Base-by-base conservation (phyloP, 495 filamentous ascomycete species). In the Ramalina peruviana region DNA sequence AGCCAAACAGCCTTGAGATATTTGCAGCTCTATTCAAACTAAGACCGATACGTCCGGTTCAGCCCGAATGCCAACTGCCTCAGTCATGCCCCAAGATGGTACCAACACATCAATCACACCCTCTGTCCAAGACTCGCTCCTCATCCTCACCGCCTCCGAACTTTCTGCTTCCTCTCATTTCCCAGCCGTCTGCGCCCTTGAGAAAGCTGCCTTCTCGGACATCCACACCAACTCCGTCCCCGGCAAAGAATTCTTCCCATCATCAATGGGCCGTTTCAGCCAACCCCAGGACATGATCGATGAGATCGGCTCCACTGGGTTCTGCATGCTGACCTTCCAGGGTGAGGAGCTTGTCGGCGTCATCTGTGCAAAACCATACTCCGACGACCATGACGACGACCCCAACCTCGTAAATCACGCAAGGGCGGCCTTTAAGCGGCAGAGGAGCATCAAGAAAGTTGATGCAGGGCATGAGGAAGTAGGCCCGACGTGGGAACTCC, bases 121-220 rank as follows among this genome's bases (percentile, higher is more conserved):
- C 36, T 15, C 15, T 36, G 6, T 26, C 36, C 15, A 40, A 15
- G 6, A 47, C 47, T 16, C 38, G 7, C 6, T 53, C 37, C 7
- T n/a, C 2, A 16, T 51, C 12, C 43, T 51, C 38, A 25, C 51
- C n/a, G 36, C 43, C 13, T 15, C 20, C 12, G 20, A 11, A 15
- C 55, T 57, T 19, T 26, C 25, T 15, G 1, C 33, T 11, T 51
- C 47, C 19, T 37, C 47, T 19, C 43, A 51, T 21, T 48, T 57
- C 27, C 38, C 55, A 0, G 36, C 39, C 30, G 48, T 59, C 42
- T 57, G 53, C 51, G 40, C 44, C 25, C 51, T 62, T 17, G 44
- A 61, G 23, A 54, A 52, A 27, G 30, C 43, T 13, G 37, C 52
- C 26, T 55, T 55, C 30, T 13, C 43, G 33, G 16, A 46, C 25